Percentiles rank a stretch among this genome's conserved stretches.
phyloP scores from a whole-genome alignment of 1,284 basidiomycete genomes.

The Puccinia horiana region DNA sequence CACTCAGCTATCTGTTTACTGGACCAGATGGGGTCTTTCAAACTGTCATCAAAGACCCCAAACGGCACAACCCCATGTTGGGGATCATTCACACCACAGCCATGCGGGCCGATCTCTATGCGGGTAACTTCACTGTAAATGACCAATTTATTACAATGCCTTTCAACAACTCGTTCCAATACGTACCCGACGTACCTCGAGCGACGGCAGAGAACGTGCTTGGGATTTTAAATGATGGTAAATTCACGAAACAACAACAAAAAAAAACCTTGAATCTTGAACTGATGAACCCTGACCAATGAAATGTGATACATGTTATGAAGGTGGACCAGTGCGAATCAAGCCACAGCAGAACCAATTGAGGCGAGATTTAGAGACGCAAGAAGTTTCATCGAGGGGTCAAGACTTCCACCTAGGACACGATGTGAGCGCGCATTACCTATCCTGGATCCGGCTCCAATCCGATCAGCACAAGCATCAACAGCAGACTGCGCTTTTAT shows the following conservation, averaged over 20 bases:
- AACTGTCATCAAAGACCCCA: slow-evolving; percentile 46
- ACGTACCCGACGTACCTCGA: slow-evolving; percentile 54
- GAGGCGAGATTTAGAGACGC: background rate
- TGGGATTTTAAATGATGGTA: slow-evolving; percentile 53
- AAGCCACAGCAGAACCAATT: background rate
- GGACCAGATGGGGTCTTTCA: slow-evolving; percentile 51
- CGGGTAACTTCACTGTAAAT: slow-evolving; percentile 56
- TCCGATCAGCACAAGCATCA: slow-evolving; percentile 5
- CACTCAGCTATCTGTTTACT: slow-evolving; percentile 52
- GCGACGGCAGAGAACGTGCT: slow-evolving; percentile 51
- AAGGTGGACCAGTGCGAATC: slow-evolving; percentile 22
- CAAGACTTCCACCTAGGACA: slow-evolving; percentile 39
- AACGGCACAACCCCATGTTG: slow-evolving; percentile 46
- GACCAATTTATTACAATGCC: slow-evolving; percentile 65
- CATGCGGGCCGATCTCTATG: slow-evolving; percentile 55
- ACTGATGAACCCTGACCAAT: background rate
- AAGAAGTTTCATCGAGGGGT: background rate
- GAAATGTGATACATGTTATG: background rate
- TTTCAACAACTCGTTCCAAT: slow-evolving; percentile 65
- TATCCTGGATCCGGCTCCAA: slow-evolving; percentile 25
- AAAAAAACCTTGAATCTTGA: background rate
- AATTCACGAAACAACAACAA: background rate
- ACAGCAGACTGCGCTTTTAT: background rate
- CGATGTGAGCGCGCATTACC: slow-evolving; percentile 33
- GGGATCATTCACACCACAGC: slow-evolving; percentile 55